Conservation (phyloP, 345 rosid species). For the Brassica juncea region DNA sequence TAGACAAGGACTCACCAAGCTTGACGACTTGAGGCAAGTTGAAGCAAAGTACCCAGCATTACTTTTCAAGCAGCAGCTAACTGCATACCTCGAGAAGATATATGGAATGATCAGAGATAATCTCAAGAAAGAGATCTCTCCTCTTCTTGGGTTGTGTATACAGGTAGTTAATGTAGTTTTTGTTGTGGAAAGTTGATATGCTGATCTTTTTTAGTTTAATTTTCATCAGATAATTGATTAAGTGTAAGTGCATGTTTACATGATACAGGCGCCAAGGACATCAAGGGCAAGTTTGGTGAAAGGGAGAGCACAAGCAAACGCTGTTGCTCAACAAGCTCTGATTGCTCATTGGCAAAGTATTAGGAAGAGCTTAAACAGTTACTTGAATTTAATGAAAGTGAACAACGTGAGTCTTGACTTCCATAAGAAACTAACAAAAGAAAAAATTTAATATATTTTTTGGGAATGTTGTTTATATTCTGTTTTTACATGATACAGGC, state of each 20-base stretch:
- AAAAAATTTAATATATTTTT: background rate
- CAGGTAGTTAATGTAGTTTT: constrained; percentile 57
- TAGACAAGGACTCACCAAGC: constrained; percentile 70
- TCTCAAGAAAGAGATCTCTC: constrained; percentile 95
- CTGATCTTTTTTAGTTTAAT: constrained; percentile 1
- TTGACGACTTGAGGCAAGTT: constrained; percentile 87
- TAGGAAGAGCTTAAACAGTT: constrained; percentile 79
- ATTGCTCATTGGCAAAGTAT: constrained; percentile 98
- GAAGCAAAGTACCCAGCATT: constrained; percentile 98
- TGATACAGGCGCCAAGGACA: constrained; percentile 88
- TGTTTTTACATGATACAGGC: constrained; percentile 56
- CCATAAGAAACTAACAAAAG: background rate
- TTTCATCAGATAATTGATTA: background rate
- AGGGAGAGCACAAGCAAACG: constrained; percentile 97
- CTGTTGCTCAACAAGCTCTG: constrained; percentile 94
- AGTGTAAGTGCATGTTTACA: constrained; percentile 10
- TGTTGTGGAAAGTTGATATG: background rate
- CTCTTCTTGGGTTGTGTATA: constrained; percentile 92
- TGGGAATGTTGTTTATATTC: constrained; percentile 23
- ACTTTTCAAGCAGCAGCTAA: constrained; percentile 97
- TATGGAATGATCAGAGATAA: constrained; percentile 99
- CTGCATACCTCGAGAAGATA: constrained; percentile 97
- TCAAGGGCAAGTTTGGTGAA: constrained; percentile 91
- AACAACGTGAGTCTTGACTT: constrained; percentile 59
- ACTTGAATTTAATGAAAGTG: constrained; percentile 66